Evolutionary conservation across 2,329 filamentous ascomycete species (phyloP).

Genomic region (Aspergillus sp.): DNA sequence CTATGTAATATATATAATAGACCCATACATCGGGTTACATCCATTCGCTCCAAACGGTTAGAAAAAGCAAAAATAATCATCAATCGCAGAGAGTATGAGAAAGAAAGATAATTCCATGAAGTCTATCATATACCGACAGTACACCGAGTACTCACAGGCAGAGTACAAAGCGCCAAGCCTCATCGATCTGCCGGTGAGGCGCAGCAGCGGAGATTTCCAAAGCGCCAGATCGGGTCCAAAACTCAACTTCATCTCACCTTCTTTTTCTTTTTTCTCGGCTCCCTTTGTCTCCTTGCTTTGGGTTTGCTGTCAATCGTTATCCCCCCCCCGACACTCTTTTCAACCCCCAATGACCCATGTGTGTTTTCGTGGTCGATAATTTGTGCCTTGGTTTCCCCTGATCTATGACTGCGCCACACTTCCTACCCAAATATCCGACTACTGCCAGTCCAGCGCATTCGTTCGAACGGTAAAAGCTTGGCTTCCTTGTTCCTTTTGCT

Average conservation of each 20-base stretch:
- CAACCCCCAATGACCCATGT: neutral
- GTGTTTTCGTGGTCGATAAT: neutral
- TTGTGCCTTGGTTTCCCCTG: neutral
- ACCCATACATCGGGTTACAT: no score
- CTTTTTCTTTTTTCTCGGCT: neutral
- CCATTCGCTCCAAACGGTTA: no score
- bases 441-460: neutral
- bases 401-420: neutral
- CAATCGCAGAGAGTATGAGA: no score
- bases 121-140: no score
- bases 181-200: conserved; percentile 4
- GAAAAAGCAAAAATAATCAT: no score
- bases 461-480: neutral
- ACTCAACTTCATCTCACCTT: conserved; percentile 4
- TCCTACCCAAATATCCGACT: neutral
- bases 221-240: neutral
- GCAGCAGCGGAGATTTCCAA: conserved; percentile 5
- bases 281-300: neutral
- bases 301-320: neutral
- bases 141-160: no score
- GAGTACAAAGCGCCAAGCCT: neutral
- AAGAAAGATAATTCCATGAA: no score
- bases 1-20: no score
- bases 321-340: neutral
- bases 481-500: neutral